Evolutionary conservation across 2,329 filamentous ascomycete genomes (phyloP).

Genomic region (Fusarium annulatum): DNA sequence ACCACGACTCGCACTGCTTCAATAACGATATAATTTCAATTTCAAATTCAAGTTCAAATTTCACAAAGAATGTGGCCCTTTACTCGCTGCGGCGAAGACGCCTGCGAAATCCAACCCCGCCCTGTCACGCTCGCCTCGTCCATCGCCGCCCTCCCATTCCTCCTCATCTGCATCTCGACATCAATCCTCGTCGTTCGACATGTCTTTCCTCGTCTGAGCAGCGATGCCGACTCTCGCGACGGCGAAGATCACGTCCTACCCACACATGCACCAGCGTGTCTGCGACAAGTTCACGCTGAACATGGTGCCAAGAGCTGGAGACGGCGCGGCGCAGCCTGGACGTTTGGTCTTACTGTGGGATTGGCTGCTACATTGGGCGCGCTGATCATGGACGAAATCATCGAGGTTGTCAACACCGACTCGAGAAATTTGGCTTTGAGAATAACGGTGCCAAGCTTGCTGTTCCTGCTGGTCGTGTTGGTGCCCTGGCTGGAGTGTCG

Average conservation of each 20-base stretch:
- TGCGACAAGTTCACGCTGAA: constrained; percentile 69
- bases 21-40: neutral
- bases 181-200: constrained; percentile 72
- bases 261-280: constrained; percentile 68
- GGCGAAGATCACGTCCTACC: constrained; percentile 72
- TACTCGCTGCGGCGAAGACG: constrained; percentile 65
- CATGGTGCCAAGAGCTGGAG: constrained; percentile 64
- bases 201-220: constrained; percentile 78
- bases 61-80: constrained; percentile 53
- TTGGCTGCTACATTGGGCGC: constrained; percentile 82
- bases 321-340: constrained; percentile 66
- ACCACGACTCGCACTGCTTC: constrained; percentile 1
- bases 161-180: constrained; percentile 74
- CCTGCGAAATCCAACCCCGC: constrained; percentile 61
- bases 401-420: constrained; percentile 75
- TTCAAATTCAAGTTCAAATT: neutral
- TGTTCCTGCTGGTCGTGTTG: constrained; percentile 77
- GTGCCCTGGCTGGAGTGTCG: constrained; percentile 85
- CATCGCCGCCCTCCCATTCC: constrained; percentile 75
- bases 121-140: constrained; percentile 59
- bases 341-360: constrained; percentile 81
- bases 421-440: constrained; percentile 76
- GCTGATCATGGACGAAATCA: constrained; percentile 85
- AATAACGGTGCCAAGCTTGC: constrained; percentile 75
- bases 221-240: constrained; percentile 60